Evolutionary conservation across 2,329 filamentous ascomycete genomes (phyloP).

Genomic region (Penicillium brasilianum): DNA sequence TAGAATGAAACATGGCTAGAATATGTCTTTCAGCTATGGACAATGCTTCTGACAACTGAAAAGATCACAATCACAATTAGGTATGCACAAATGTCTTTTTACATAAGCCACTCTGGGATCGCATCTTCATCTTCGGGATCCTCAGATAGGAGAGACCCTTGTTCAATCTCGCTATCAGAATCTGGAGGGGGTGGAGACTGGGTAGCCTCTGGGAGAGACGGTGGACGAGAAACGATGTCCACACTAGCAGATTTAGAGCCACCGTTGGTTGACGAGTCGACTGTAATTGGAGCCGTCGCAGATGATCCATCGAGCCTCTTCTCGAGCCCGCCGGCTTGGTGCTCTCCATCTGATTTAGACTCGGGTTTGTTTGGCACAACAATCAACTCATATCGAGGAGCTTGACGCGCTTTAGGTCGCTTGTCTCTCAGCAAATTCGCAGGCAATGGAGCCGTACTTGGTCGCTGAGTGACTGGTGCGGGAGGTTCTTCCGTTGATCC

Average conservation of each 20-base stretch:
- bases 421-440: constrained; percentile 1
- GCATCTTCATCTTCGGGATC: constrained; percentile 70
- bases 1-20: neutral
- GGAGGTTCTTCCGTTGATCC: constrained; percentile 7
- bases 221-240: constrained; percentile 30
- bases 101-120: constrained; percentile 66
- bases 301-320: constrained; percentile 24
- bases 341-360: neutral
- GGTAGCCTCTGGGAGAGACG: constrained; percentile 20
- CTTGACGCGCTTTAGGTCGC: constrained; percentile 11
- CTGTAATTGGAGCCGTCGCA: constrained; percentile 28
- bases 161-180: constrained; percentile 47
- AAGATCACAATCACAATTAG: neutral
- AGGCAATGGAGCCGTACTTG: neutral
- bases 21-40: neutral
- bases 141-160: constrained; percentile 61
- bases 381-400: constrained; percentile 36
- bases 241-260: constrained; percentile 34
- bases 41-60: neutral
- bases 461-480: neutral
- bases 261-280: constrained; percentile 34
- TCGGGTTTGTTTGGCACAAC: constrained; percentile 33
- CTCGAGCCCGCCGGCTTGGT: neutral
- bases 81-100: neutral
- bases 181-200: constrained; percentile 22